phyloP scores from a whole-genome alignment of 2,329 filamentous ascomycete species.

The Alternaria tenuissima region DNA sequence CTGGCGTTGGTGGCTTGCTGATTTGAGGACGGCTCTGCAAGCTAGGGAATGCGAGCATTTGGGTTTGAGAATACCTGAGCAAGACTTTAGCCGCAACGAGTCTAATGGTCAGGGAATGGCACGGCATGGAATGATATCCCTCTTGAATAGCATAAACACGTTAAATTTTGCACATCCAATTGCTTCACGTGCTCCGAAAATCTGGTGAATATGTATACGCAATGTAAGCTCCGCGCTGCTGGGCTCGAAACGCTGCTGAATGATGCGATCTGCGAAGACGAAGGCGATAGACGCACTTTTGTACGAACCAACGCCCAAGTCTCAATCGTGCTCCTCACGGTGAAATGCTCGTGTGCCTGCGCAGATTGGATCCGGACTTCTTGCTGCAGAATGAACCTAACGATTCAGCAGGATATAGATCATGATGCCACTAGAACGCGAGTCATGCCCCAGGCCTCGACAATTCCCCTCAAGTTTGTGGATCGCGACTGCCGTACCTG shows the following conservation, averaged over 20 bases:
- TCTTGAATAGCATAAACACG: slow-evolving; percentile 4
- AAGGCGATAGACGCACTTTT: too few species aligned
- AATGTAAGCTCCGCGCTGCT: not conserved
- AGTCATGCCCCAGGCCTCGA: not conserved
- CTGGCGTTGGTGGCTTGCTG: slow-evolving; percentile 34
- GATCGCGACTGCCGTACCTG: not conserved
- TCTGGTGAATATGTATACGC: not conserved
- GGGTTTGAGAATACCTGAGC: not conserved
- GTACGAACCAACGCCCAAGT: too few species aligned
- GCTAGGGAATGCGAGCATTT: not conserved
- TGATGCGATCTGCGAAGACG: not conserved
- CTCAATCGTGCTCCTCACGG: not conserved
- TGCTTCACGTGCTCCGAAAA: not conserved
- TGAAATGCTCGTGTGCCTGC: not conserved
- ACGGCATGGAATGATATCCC: slow-evolving; percentile 1
- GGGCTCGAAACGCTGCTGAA: not conserved
- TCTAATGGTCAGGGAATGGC: not conserved
- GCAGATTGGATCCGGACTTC: not conserved
- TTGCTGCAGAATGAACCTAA: not conserved
- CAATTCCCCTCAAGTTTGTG: not conserved
- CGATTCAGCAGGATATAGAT: not conserved
- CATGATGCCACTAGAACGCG: not conserved
- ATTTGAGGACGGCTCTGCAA: slow-evolving; percentile 5
- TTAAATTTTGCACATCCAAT: not conserved
- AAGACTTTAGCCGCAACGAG: not conserved